phyloP scores from a whole-genome alignment of 129 eudicot species.

The Escallonia rubra region DNA sequence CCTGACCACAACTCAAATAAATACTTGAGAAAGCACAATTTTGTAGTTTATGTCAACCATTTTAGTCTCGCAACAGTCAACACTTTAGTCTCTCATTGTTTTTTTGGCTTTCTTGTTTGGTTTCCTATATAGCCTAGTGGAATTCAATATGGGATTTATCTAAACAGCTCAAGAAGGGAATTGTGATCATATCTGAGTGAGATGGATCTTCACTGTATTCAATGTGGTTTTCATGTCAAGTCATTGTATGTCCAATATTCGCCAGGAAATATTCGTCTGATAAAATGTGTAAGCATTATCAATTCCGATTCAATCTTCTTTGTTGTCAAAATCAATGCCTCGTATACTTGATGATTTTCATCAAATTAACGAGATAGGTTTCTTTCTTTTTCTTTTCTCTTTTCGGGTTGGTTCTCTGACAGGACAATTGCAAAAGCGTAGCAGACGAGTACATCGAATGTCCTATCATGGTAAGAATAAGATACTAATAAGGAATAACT shows the following conservation, averaged over 20 bases:
- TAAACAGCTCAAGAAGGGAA: neutral
- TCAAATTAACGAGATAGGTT: too few relatives aligned
- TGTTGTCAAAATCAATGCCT: neutral
- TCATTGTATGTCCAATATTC: slow-evolving; percentile 71
- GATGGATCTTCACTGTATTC: slow-evolving; percentile 40
- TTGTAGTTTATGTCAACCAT: too few relatives aligned
- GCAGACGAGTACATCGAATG: slow-evolving; percentile 96
- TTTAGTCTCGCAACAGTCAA: too few relatives aligned
- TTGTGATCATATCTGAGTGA: slow-evolving; percentile 4
- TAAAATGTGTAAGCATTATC: slow-evolving; percentile 59
- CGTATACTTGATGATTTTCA: too few relatives aligned
- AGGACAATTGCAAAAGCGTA: slow-evolving; percentile 60
- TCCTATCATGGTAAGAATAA: slow-evolving; percentile 59
- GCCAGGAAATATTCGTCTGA: slow-evolving; percentile 79
- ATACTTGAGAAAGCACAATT: too few relatives aligned
- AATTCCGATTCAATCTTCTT: neutral
- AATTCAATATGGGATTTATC: too few relatives aligned
- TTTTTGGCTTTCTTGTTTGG: too few relatives aligned
- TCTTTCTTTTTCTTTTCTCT: too few relatives aligned
- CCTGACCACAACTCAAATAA: too few relatives aligned
- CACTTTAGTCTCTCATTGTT: too few relatives aligned
- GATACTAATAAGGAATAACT: neutral
- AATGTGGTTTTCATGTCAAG: slow-evolving; percentile 52
- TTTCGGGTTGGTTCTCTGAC: neutral
- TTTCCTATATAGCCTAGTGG: too few relatives aligned